phyloP scores from a whole-genome alignment of 1,284 basidiomycete species.

The Austroboletus niveus region DNA sequence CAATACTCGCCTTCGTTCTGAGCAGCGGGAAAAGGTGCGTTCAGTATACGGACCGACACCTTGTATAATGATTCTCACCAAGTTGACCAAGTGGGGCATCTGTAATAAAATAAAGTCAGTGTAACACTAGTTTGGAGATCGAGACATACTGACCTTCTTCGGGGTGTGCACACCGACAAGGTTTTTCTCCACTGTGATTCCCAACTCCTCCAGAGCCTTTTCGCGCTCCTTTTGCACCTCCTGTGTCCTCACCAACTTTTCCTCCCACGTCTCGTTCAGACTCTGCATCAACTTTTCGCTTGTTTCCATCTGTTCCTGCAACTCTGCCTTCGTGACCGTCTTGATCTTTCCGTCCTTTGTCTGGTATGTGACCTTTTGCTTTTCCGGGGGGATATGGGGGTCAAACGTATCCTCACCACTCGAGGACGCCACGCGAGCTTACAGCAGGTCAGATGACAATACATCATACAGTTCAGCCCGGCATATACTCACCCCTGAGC shows the following conservation, averaged over 20 bases:
- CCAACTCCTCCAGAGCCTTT: conserved; percentile 94
- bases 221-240: conserved; percentile 96
- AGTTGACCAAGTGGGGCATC: conserved; percentile 94
- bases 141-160: conserved; percentile 67
- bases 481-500: conserved; percentile 61
- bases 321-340: conserved; percentile 94
- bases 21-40: not conserved
- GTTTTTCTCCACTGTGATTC: conserved; percentile 96
- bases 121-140: conserved; percentile 4
- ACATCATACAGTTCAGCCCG: not conserved
- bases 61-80: conserved; percentile 53
- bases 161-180: conserved; percentile 97
- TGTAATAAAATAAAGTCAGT: conserved; percentile 31
- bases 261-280: conserved; percentile 97
- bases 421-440: conserved; percentile 69
- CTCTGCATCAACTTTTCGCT: conserved; percentile 97
- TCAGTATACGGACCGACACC: conserved; percentile 16
- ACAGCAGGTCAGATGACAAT: conserved; percentile 8
- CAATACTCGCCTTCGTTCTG: conserved; percentile 74
- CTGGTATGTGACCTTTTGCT: conserved; percentile 94
- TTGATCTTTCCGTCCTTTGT: conserved; percentile 93
- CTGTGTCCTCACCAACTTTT: conserved; percentile 91
- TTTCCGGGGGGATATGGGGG: conserved; percentile 86
- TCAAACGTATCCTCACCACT: conserved; percentile 80
- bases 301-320: conserved; percentile 95